Percentiles rank a stretch among this genome's conserved stretches.
Conservation (phyloP, 495 filamentous ascomycete genomes). For the Peziza echinospora region DNA sequence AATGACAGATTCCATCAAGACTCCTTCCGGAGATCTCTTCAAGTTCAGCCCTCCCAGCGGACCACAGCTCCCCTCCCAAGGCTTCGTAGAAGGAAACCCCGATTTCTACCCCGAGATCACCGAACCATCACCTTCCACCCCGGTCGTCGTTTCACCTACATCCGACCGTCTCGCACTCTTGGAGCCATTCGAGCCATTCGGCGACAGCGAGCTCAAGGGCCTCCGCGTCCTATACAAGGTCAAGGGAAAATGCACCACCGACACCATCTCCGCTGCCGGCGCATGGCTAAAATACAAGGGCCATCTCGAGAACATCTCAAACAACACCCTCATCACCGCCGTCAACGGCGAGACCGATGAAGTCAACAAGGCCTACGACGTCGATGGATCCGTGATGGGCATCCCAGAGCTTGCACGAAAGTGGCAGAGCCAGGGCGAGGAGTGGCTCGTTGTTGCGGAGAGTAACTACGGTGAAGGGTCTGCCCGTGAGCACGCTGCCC, state of each 20-base stretch:
- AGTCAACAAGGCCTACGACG: constrained; percentile 74
- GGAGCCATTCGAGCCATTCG: constrained; percentile 79
- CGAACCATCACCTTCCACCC: constrained; percentile 39
- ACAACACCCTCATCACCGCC: constrained; percentile 88
- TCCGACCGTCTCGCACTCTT: constrained; percentile 76
- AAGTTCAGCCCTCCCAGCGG: constrained; percentile 66
- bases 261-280: constrained; percentile 92
- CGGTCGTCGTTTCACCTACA: constrained; percentile 56
- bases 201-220: constrained; percentile 43
- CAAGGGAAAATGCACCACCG: constrained; percentile 91
- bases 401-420: constrained; percentile 71
- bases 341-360: constrained; percentile 79
- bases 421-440: constrained; percentile 49
- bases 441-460: constrained; percentile 89
- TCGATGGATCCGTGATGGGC: constrained; percentile 38
- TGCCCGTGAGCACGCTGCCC: constrained; percentile 86
- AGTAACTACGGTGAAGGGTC: constrained; percentile 96
- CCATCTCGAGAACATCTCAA: constrained; percentile 89
- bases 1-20: constrained; percentile 62
- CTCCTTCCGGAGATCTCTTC: constrained; percentile 65
- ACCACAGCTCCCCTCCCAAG: constrained; percentile 47
- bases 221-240: constrained; percentile 81
- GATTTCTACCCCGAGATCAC: constrained; percentile 50
- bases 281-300: constrained; percentile 99
- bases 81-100: constrained; percentile 63